phyloP scores from a whole-genome alignment of 2,329 filamentous ascomycete species.

The Dissoconium aciculare region DNA sequence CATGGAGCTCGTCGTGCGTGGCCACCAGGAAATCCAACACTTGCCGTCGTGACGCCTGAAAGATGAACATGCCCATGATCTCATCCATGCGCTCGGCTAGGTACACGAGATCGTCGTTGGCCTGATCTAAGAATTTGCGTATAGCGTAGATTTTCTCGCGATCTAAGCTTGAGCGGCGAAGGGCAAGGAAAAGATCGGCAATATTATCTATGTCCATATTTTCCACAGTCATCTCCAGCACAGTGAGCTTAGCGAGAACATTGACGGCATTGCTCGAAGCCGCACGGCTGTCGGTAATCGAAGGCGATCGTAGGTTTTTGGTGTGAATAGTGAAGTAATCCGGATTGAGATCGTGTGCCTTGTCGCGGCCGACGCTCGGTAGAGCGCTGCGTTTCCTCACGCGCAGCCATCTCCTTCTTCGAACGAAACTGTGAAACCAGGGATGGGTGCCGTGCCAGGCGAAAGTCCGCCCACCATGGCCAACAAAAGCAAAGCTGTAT shows the following conservation, averaged over 20 bases:
- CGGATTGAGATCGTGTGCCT: conserved; percentile 52
- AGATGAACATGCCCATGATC: conserved; percentile 76
- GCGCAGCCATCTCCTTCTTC: conserved; percentile 74
- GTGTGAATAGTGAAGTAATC: conserved; percentile 66
- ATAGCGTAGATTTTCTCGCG: conserved; percentile 80
- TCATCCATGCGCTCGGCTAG: conserved; percentile 63
- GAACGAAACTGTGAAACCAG: conserved; percentile 94
- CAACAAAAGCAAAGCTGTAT: conserved; percentile 72
- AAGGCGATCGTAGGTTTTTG: conserved; percentile 12
- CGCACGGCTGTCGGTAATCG: conserved; percentile 10
- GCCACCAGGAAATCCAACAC: conserved; percentile 53
- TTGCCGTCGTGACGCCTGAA: conserved; percentile 70
- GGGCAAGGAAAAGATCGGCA: conserved; percentile 49
- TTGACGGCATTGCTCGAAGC: conserved; percentile 9
- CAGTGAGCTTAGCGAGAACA: conserved; percentile 17
- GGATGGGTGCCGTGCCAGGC: conserved; percentile 72
- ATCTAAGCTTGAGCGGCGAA: conserved; percentile 64
- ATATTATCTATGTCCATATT: conserved; percentile 48
- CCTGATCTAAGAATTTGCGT: conserved; percentile 65
- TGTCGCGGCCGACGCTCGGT: conserved; percentile 28
- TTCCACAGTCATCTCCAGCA: conserved; percentile 31
- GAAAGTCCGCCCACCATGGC: conserved; percentile 25
- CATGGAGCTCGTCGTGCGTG: conserved; percentile 42
- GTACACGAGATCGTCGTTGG: conserved; percentile 58
- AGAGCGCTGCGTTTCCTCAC: conserved; percentile 53